Evolutionary conservation across 2,329 filamentous ascomycete species (phyloP), one percentile per base, ranked within the genome.

Genomic region (Colletotrichum spaethianum): DNA sequence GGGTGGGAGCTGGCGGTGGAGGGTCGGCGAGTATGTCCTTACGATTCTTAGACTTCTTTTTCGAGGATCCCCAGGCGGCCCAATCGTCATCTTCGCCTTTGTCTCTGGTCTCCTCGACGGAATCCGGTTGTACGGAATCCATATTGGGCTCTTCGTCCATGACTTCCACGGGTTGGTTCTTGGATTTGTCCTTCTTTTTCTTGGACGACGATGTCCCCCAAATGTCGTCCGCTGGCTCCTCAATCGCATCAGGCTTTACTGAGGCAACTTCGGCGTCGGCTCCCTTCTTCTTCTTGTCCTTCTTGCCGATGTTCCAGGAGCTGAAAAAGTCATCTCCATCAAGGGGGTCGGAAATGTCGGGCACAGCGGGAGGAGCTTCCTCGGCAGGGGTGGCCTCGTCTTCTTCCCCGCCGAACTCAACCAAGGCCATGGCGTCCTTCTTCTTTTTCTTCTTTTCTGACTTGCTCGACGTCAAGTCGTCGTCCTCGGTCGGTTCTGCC

Each of bases 231-330:
- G 78, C 80, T 18, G 84, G 82, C 70, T 86, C 85, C 74, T 86
- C 84, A 55, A 83, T 82, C 33, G 79, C 78, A 72, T 85, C 82
- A 44, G 82, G 82, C 73, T 83, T 84, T 73, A 73, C 55, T 28
- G 70, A 70, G 42, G 56, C 40, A 2, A 33, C 36, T 26, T 74
- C 73, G 11, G 26, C 44, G 48, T 70, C 70, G 28, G 40, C 23
- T 1, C 44, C 61, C 31, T 74, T 76, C 44, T 78, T 84, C 67
- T 81, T 80, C 76, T 82, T 83, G 67, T 83, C 78, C 73, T 89
- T 89, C 76, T 89, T 89, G 14, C 84, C 82, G 63, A 86, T 88
- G 40, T 86, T 87, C 84, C 89, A 91, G 59, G 87, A 86, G 71
- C 83, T 86, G 78, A 89, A 89, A 75, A 89, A 88, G 69, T 87